Base-by-base conservation (phyloP, 78 protist species). In the Cavenderia fasciculata region DNA sequence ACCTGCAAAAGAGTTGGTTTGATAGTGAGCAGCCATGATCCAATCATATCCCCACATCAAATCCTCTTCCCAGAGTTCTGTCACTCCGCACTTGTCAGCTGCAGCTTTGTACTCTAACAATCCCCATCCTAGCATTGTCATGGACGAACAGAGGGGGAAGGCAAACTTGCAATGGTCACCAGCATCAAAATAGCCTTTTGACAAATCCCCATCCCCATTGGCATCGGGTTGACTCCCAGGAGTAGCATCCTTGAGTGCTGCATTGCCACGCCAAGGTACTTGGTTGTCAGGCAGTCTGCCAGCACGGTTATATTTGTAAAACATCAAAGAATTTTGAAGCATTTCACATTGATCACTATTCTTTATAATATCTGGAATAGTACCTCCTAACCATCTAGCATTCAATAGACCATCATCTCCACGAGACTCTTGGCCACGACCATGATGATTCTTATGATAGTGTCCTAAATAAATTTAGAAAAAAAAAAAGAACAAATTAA, bases 141-240 rank as follows among this genome's bases (percentile, higher is more conserved):
- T 69, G 18, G 92, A 51, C 36, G 66, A 43, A 29, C 69, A 27
- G 56, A 66, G 36, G 46, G 92, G 92, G 0, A 85, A 38, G 11
- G 61, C 73, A 56, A 85, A 85, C 47, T 69, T 69, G 5, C 41
- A 34, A 69, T 46, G 36, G 12, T 69, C 75, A 25, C 75, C 75
- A 31, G 75, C 75, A 69, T 69, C 75, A 40, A 65, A 78, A n/a
- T 40, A 78, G 10, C 88, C 88, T 41, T 78, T 78, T 19, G 88
- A 78, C 4, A 78, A 33, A 52, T 78, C 75, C 62, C 88, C 88
- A 49, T 78, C 88, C 3, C 88, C 88, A 44, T 78, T 78, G 36
- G 65, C n/a, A 65, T 78, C 75, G 21, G 46, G 25, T 16, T 18
- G 8, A 25, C 69, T 49, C 2, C 75, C 66, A 16, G 72, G 72